These are phyloP conservation scores for Allomyces macrogynus DNA, from an alignment of 192 early-diverging fungal species.

Conservation along the genomic window DNA sequence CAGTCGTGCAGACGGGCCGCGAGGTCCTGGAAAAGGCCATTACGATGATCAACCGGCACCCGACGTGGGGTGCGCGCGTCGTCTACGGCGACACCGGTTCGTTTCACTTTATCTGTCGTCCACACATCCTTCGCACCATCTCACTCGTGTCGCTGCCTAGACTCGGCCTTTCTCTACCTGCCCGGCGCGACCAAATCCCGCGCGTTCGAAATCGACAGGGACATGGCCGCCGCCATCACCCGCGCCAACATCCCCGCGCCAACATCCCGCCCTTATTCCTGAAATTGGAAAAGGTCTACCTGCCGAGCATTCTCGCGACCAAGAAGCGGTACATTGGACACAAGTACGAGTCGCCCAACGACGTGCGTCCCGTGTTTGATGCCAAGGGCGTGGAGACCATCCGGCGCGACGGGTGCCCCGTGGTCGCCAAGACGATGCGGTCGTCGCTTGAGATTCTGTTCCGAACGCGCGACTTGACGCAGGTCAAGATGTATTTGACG, in stretches of 20 bases:
- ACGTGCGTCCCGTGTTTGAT: slow-evolving; percentile 59
- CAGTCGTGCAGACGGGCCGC: slow-evolving; percentile 70
- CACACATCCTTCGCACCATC: too few relatives aligned
- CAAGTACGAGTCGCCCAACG: slow-evolving; percentile 44
- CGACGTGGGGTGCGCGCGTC: slow-evolving; percentile 52
- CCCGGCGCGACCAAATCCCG: slow-evolving; percentile 41
- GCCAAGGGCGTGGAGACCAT: slow-evolving; percentile 94
- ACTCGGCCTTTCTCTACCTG: slow-evolving; percentile 5
- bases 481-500: slow-evolving; percentile 51
- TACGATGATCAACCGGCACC: slow-evolving; percentile 31
- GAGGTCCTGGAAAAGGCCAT: slow-evolving; percentile 62
- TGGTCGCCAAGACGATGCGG: slow-evolving; percentile 59
- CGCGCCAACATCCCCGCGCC: slow-evolving; percentile 36
- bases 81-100: slow-evolving; percentile 90
- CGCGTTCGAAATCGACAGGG: slow-evolving; percentile 63
- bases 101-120: slow-evolving; percentile 43
- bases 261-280: slow-evolving; percentile 71
- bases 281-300: slow-evolving; percentile 90
- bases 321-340: slow-evolving; percentile 89
- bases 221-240: slow-evolving; percentile 60
- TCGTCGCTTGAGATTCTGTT: slow-evolving; percentile 60
- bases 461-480: slow-evolving; percentile 52
- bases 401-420: slow-evolving; percentile 63
- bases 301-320: slow-evolving; percentile 66
- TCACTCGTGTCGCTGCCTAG: background rate